phyloP scores from a whole-genome alignment of 345 rosid species.

The Bruguiera gymnorhiza region DNA sequence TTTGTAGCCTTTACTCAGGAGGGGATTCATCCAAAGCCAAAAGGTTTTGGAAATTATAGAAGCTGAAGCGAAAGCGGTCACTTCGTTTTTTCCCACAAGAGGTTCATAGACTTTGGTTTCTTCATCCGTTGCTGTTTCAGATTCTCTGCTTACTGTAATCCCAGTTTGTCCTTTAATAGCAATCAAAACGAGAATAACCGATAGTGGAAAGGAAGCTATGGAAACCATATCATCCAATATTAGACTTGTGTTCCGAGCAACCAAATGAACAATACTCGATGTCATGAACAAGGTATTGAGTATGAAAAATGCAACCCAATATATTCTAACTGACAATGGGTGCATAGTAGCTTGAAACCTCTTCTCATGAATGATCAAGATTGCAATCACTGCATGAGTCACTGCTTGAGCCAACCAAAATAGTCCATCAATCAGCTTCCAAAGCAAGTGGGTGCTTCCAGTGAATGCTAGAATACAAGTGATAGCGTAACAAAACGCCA shows the following conservation, averaged over 20 bases:
- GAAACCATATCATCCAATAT: conserved; percentile 57
- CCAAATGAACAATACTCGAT: conserved; percentile 54
- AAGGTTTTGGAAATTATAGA: conserved; percentile 58
- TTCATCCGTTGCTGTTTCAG: conserved; percentile 28
- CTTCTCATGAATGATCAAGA: conserved; percentile 66
- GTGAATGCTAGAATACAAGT: conserved; percentile 50
- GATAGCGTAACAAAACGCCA: conserved; percentile 44
- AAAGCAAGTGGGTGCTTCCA: conserved; percentile 26
- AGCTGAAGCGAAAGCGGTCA: conserved; percentile 69
- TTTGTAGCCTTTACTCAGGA: conserved; percentile 72
- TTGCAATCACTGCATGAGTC: conserved; percentile 54
- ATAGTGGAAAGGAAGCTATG: conserved; percentile 48
- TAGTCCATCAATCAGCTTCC: conserved; percentile 42
- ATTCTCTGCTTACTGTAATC: conserved; percentile 27
- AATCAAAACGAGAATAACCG: conserved; percentile 42
- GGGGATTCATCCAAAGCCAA: conserved; percentile 95
- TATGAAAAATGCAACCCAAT: conserved; percentile 51
- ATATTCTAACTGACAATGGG: conserved; percentile 61
- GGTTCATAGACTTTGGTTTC: conserved; percentile 34
- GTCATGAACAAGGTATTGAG: conserved; percentile 42
- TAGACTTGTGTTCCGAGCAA: conserved; percentile 28
- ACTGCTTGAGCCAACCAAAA: conserved; percentile 78
- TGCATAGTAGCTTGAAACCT: conserved; percentile 55
- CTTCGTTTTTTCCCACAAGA: conserved; percentile 40
- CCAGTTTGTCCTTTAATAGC: conserved; percentile 78